Evolutionary conservation across 306 rosid species (phyloP), one percentile per base, ranked within the genome.

Genomic region (Ormosia emarginata): DNA sequence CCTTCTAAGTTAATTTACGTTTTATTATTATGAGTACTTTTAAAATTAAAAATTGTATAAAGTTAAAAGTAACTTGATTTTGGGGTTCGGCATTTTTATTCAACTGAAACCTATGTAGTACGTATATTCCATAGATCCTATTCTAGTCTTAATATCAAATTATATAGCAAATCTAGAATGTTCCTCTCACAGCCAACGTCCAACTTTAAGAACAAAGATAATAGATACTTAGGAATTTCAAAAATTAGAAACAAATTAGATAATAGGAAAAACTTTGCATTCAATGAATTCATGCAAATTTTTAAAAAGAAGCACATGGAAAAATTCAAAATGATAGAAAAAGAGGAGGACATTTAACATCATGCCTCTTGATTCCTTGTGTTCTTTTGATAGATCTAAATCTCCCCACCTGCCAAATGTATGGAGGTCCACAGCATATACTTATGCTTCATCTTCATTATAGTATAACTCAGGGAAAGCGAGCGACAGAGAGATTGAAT

Each of bases 301-400:
- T 46, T 49, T 6, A 62, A 36, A 74, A 67, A 29, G 9, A 37
- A 34, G 11, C 12, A 57, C 55, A 56, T 37, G 37, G 57, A 49
- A 69, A 56, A 67, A 8, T 46, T 58, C 2, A 34, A 52, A 53
- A 33, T 5, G 13, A 63, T 33, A 49, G 32, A 8, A 61, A 34
- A 69, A 49, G 30, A 67, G 2, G 41, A 50, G 17, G 36, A 5
- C 7, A 34, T 41, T 39, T 58, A 66, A 40, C 49, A 71, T 62
- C 43, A 80, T 47, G 50, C 18, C 58, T 15, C 63, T 24, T 46
- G 41, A 49, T 56, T 66, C 49, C 65, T 39, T 36, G 30, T 65
- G 76, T n/a, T 82, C 29, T 78, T 29, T 78, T 18, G 18, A 53
- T 53, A 69, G 81, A 82, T 85, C 87, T 77, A 80, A 81, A 64